phyloP scores from a whole-genome alignment of 768 basidiomycete genomes.

The Serendipita sp. region DNA sequence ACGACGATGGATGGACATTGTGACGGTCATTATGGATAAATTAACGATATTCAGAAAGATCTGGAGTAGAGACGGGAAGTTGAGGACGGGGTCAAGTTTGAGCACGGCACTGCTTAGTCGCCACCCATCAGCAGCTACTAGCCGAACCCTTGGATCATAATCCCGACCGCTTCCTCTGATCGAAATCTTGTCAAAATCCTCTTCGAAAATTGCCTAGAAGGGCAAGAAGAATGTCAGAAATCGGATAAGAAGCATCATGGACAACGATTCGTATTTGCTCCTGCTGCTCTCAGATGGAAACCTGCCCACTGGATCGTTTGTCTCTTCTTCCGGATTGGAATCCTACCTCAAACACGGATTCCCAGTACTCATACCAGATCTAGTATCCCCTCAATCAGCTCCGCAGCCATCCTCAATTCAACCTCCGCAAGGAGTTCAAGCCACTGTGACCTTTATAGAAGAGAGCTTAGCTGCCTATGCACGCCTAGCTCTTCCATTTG shows the following conservation, averaged over 20 bases:
- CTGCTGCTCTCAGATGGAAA: constrained; percentile 81
- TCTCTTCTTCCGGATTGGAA: constrained; percentile 87
- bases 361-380: constrained; percentile 13
- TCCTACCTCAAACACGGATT: constrained; percentile 83
- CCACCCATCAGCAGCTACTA: background rate
- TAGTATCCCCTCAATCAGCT: constrained; percentile 20
- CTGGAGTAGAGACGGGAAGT: background rate
- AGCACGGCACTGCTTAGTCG: background rate
- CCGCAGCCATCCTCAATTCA: constrained; percentile 19
- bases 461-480: constrained; percentile 70
- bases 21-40: background rate
- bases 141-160: background rate
- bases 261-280: constrained; percentile 49
- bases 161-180: background rate
- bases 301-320: constrained; percentile 93
- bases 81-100: background rate
- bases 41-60: background rate
- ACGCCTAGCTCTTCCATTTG: constrained; percentile 59
- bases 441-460: constrained; percentile 40
- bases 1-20: background rate
- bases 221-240: background rate
- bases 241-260: background rate
- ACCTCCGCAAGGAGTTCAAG: background rate
- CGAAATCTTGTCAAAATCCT: too few species aligned
- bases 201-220: too few species aligned